These are phyloP conservation scores for Chiua sp. DNA, from an alignment of 1,284 basidiomycete species.

Conservation along the genomic window DNA sequence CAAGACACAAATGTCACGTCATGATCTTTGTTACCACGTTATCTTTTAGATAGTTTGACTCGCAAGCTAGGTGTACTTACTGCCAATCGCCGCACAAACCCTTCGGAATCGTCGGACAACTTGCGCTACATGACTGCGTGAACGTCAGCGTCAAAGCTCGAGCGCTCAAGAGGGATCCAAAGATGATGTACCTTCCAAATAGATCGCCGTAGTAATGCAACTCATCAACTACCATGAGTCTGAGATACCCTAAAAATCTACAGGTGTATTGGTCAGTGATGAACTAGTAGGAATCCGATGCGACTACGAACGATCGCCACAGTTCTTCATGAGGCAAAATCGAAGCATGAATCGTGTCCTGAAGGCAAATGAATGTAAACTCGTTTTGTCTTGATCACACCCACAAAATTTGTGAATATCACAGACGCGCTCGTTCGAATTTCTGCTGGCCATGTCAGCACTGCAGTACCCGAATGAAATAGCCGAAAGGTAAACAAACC, in stretches of 20 bases:
- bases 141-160: constrained; percentile 2
- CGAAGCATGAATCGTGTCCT: constrained; percentile 90
- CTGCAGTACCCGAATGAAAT: background rate
- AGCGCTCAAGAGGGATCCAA: no score
- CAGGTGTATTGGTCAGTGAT: constrained; percentile 2
- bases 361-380: constrained; percentile 4
- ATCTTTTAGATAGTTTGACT: background rate
- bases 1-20: constrained; percentile 81
- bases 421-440: constrained; percentile 71
- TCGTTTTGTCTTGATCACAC: constrained; percentile 21
- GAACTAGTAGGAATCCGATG: background rate
- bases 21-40: constrained; percentile 49
- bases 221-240: constrained; percentile 86
- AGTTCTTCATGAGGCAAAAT: constrained; percentile 86
- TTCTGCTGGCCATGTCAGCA: constrained; percentile 40
- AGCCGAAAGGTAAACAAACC: constrained; percentile 43
- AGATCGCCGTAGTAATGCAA: constrained; percentile 80
- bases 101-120: constrained; percentile 79
- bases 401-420: constrained; percentile 80
- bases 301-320: constrained; percentile 70
- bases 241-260: constrained; percentile 77
- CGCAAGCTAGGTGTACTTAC: constrained; percentile 48
- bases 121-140: constrained; percentile 75
- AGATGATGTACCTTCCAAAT: constrained; percentile 63
- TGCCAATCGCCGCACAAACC: constrained; percentile 86